Percentiles rank a stretch among this genome's conserved stretches.
Conservation (phyloP, 2,329 filamentous ascomycete genomes). For the Colletotrichum lindemuthianum region DNA sequence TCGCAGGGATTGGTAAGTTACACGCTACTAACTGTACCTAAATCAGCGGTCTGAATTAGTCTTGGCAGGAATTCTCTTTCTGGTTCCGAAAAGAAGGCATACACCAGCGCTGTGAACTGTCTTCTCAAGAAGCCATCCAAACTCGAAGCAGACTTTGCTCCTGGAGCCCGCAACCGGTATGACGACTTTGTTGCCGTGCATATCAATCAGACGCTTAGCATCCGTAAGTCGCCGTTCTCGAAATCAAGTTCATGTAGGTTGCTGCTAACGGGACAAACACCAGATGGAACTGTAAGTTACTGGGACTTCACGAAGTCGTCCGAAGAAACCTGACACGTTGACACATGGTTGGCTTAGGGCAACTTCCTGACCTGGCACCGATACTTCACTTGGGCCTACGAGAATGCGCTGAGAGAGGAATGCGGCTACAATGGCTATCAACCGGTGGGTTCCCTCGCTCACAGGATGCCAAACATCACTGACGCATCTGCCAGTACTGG, state of each 20-base stretch:
- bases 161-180: conserved; percentile 33
- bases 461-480: no score
- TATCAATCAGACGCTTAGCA: conserved; percentile 27
- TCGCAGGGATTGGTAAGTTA: conserved; percentile 11
- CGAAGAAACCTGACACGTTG: accelerated
- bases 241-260: no score
- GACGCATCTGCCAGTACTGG: conserved; percentile 43
- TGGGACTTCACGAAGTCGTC: neutral
- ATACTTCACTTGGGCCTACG: conserved; percentile 29
- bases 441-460: conserved; percentile 13
- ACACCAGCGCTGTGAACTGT: conserved; percentile 35
- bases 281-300: conserved; percentile 16
- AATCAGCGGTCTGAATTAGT: no score
- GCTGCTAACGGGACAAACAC: no score
- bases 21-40: no score
- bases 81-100: conserved; percentile 35
- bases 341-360: neutral
- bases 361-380: conserved; percentile 36
- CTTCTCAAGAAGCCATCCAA: conserved; percentile 20
- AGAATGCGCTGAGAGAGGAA: conserved; percentile 32
- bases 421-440: conserved; percentile 36
- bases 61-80: conserved; percentile 38
- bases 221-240: neutral
- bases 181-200: conserved; percentile 37
- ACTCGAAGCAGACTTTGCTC: conserved; percentile 22